Evolutionary conservation across 129 eudicot species (phyloP).

Genomic region (Kitagawia praeruptora): DNA sequence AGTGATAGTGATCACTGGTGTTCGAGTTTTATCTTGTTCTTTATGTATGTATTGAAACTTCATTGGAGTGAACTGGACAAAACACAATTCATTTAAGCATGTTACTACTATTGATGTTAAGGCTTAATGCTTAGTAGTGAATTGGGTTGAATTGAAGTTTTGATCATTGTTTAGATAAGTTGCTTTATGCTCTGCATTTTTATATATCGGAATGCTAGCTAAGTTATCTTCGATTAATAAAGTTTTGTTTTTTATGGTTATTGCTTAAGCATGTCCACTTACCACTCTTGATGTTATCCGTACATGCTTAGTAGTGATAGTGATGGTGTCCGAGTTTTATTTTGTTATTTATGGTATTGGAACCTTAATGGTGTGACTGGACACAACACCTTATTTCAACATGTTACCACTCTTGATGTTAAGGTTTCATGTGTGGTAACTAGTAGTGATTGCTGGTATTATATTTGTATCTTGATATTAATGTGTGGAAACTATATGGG

Average conservation of each 20-base stretch:
- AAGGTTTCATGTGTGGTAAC: not conserved
- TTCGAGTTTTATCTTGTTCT: too few relatives aligned
- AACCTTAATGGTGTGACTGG: too few relatives aligned
- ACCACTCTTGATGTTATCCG: too few relatives aligned
- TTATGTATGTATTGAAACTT: too few relatives aligned
- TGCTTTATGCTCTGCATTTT: not conserved
- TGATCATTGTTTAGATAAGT: not conserved
- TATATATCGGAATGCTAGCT: not conserved
- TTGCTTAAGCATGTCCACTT: not conserved
- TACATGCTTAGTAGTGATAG: too few relatives aligned
- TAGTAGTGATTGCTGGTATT: not conserved
- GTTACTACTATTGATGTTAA: not conserved
- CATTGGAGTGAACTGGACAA: too few relatives aligned
- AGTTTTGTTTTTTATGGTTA: too few relatives aligned
- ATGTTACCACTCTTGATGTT: not conserved
- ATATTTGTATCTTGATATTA: not conserved
- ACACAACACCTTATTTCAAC: too few relatives aligned
- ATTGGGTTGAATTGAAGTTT: not conserved
- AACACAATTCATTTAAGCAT: not conserved
- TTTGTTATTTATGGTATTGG: too few relatives aligned
- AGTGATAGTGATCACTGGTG: too few relatives aligned
- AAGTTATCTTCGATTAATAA: not conserved
- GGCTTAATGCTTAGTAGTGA: not conserved
- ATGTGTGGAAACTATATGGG: not conserved
- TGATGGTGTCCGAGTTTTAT: too few relatives aligned